Base-by-base conservation (phyloP, 441 rosid genomes). In the Macaranga tanarius region DNA sequence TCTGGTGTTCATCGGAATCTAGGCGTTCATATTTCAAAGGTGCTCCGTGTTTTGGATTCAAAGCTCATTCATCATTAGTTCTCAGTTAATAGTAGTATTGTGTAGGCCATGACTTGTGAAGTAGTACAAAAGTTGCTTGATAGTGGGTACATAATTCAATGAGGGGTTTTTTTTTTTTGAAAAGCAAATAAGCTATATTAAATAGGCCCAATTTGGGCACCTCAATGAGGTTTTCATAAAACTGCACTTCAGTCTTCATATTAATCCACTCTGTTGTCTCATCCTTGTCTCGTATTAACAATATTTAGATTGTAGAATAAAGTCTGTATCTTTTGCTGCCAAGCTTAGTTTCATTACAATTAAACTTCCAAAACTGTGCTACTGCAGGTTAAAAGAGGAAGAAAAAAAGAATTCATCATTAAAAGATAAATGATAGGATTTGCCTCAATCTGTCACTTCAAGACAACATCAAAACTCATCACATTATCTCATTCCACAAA, bases 1-100 rank as follows among this genome's bases (percentile, higher is more conserved):
- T 94, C 99, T 67, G 97, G 99, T 71, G 91, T 89, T 75, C 98
- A 92, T 75, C 89, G 97, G 64, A 94, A 94, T 84, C 96, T 94
- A 44, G 98, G 97, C 9, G 99, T 94, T 79, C 99, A 90, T 84
- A 84, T 92, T 68, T 94, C 99, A 63, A 94, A 94, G 97, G 99
- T 91, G 78, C 76, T 73, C 16, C 60, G 55, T 75, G 55, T 59
- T 79, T 60, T 70, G 51, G 28, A 44, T 40, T n/a, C 12, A 2
- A 19, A 59, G 5, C 40, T 50, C 62, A 2, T 48, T 7, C 7
- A 28, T 67, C 22, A 26, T 8, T 45, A 20, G 22, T 44, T 44
- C 57, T 57, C 40, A 48, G 58, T 58, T 31, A 5, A 6, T 25
- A 23, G 31, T 55, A 22, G n/a, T 34, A 19, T 12, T 1, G 19